Evolutionary conservation across 495 filamentous ascomycete genomes (phyloP), one percentile per base, ranked within the genome.

Genomic region (Staphylotrichum longicolle): DNA sequence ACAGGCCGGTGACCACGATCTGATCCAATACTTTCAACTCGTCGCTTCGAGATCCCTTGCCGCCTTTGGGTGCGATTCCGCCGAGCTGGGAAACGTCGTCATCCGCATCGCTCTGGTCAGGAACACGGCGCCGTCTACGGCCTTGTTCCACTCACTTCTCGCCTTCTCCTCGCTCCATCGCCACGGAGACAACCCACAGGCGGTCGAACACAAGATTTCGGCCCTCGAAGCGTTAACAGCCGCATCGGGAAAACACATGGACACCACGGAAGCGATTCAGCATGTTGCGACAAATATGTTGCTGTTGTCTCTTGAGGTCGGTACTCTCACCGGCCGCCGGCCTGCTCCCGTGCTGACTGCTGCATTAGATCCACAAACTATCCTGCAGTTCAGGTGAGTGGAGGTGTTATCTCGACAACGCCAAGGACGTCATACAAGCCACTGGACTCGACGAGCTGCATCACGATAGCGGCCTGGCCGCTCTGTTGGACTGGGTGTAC

Each of bases 211-310:
- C 46, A 74, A 74, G 50, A 69, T 70, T 33, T 68, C 67, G 9
- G 70, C 68, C 32, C 45, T 74, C 33, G 58, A 63, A 12, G 61
- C 61, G 7, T 51, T 74, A 54, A 41, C 57, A 12, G 66, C 70
- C 27, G 60, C 64, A 10, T 54, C 58, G 35, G 59, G 53, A 6
- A 61, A 32, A 10, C 20, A 34, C 30, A 45, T 68, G 14, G 54
- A 35, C 53, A 58, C 62, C 14, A 50, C 15, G 7, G 71, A 74
- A 49, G 70, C 70, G 8, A 66, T 67, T 14, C 73, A 75, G 48
- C 74, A 77, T 62, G 65, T 75, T 54, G 74, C 74, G 33, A 58
- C 74, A 7, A 67, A 65, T 7, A 75, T 77, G 74, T 49, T 77
- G 10, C 57, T 77, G 40, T 71, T 71, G 70, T 54, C 70, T 10